Evolutionary conservation across 768 basidiomycete species (phyloP), one percentile per base, ranked within the genome.

Genomic region (Auricularia cornea): DNA sequence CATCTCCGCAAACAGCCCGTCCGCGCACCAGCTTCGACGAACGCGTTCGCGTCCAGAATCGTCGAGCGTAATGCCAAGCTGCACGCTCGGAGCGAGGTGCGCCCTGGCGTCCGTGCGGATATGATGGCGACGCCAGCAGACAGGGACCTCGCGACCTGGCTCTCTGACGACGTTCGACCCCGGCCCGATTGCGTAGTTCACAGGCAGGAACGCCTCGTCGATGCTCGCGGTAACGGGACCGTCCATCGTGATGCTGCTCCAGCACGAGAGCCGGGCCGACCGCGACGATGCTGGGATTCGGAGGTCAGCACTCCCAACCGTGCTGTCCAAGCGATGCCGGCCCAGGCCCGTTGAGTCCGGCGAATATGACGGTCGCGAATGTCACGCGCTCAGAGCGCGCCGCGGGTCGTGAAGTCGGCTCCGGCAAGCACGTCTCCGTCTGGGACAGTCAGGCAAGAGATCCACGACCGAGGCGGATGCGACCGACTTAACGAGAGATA

Each of bases 371-470:
- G n/a, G n/a, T 32, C 23, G 40, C 16, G 29, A 63, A 28, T 18
- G 54, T 56, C 10, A 59, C 18, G 12, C 38, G 16, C 20, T 30
- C 35, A 20, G 62, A 63, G 59, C 28, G 20, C 28, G 23, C 62
- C 62, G 8, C 28, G 20, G 20, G 62, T 61, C 11, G 62, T 59
- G 56, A 63, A 63, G 11, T 20, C 62, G 12, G 62, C 62, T 26
- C 20, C 14, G n/a, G 60, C 30, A 23, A 16, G 16, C 28, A 35
- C 59, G 23, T 51, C 31, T 8, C 26, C 26, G 51, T 52, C 51
- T 52, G 51, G 20, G 23, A 5, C 8, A 28, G 51, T 52, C 26
- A 52, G 51, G 8, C 16, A 18, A n/a, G 51, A n/a, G 10, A 23
- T 10, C 5, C 51, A 8, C 8, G 51, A 52, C 16, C 26, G 23